Evolutionary conservation across 768 basidiomycete species (phyloP), one percentile per base, ranked within the genome.

Genomic region (Chalciporus piperatus): DNA sequence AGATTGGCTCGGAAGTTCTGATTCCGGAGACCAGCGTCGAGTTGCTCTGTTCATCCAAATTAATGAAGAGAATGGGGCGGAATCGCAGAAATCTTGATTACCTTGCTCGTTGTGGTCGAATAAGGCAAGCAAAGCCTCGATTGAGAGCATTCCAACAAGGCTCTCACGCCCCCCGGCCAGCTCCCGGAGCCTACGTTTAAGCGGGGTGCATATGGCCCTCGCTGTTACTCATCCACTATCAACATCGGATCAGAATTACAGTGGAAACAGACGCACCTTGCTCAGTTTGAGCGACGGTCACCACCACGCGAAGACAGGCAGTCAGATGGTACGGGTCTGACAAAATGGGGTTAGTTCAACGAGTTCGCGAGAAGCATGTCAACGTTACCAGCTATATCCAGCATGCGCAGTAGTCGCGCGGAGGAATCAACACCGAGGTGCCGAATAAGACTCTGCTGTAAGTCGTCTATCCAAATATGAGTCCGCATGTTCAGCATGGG

Each of bases 251-350:
- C 14, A 13, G 17, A 22, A 23, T 27, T 9, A 14, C 5, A 8
- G 27, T 20, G 33, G 6, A 41, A 17, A 3, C 14, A 17, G 30
- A 14, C 45, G 20, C 30, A 57, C 63, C 60, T 17, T 53, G 53
- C 11, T 42, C 52, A 19, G 56, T 61, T 8, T 47, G 54, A 17
- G 59, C 56, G 5, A 65, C 22, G 7, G 55, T 51, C 19, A 55
- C 35, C 3, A 59, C 43, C 56, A 63, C 60, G 14, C 56, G 59
- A 22, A 65, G 40, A 8, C 59, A 53, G 5, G 64, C 51, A 40
- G 16, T 50, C 3, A 64, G 43, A 25, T 50, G 38, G 13, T 17
- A 45, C 0, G 45, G 4, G 11, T 58, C 64, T 65, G 12, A 19
- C 30, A n/a, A 35, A 16, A 3, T 16, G 14, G 9, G 22, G 6